A percentile compares a stretch with the other conserved stretches of the same genome.
Conservation (phyloP, 2,329 filamentous ascomycete genomes). For the Colletotrichum ledebouriae region DNA sequence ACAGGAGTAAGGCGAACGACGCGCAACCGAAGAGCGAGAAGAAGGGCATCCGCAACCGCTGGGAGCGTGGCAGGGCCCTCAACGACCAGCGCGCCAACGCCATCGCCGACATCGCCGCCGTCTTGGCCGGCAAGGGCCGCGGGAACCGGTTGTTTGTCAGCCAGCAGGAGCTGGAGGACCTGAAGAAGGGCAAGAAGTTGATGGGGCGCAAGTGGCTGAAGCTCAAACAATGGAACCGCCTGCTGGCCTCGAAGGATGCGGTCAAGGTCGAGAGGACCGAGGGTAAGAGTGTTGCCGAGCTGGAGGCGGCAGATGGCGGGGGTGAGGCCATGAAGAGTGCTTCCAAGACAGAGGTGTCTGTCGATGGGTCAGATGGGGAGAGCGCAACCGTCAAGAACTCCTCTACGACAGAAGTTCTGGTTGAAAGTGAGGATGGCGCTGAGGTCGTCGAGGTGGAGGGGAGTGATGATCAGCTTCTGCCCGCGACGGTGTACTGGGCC, state of each 20-base stretch:
- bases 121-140: conserved; percentile 64
- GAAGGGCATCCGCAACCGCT: conserved; percentile 53
- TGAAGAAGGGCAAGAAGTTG: conserved; percentile 31
- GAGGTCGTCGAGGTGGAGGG: no score
- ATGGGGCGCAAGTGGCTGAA: conserved; percentile 27
- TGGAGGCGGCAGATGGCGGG: no score
- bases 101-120: conserved; percentile 73
- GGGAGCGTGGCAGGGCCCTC: conserved; percentile 64
- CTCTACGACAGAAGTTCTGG: no score
- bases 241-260: conserved; percentile 55
- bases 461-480: conserved; percentile 48
- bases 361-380: no score
- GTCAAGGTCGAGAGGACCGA: no score
- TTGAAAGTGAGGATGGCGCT: no score
- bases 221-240: conserved; percentile 36
- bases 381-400: no score
- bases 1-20: conserved; percentile 50
- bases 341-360: no score
- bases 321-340: no score
- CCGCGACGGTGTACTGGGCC: conserved; percentile 65
- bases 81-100: conserved; percentile 73
- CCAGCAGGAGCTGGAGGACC: conserved; percentile 23
- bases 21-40: conserved; percentile 26
- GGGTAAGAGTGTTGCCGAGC: no score
- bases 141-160: conserved; percentile 62